Evolutionary conservation across 495 filamentous ascomycete species (phyloP), one percentile per base, ranked within the genome.

Genomic region (Acidomyces sp.): DNA sequence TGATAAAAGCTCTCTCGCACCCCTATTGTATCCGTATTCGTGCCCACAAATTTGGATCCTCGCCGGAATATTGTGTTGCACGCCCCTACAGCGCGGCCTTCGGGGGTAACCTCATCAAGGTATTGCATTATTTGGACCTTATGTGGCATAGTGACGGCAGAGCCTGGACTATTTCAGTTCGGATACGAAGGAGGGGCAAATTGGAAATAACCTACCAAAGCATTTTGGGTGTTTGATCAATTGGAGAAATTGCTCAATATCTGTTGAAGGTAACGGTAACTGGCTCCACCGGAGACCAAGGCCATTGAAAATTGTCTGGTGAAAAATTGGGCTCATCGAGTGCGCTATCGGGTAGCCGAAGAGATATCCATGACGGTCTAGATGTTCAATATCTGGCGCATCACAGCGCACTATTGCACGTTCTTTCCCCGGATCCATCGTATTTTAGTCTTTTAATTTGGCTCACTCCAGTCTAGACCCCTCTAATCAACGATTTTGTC

Each of bases 11-110:
- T 72, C 47, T 82, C 74, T 19, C 76, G 71, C 42, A 84, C 72
- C 13, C 80, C 80, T 45, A 80, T 71, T 38, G 75, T 78, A 57
- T 85, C 80, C 16, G 80, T 84, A 64, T 85, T 84, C 28, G 80
- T 79, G 18, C 79, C 80, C 48, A 75, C 66, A 47, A 72, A 71
- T 1, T 59, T 55, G 27, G 66, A 64, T 27, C 59, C 56, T 23
- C 70, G 65, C 23, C 75, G 50, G 65, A 78, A 85, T 34, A 85
- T 67, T 6, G 80, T 85, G 64, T 85, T 84, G 59, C 72, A 72
- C 41, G 79, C 78, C 35, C 79, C 78, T 11, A 82, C 75, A 34
- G 72, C 74, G 11, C 67, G 67, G 36, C 67, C 78, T 55, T 82
- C 76, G 20, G 73, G 68, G 10, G 78, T 82, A 19, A 83, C 58